Base-by-base conservation (phyloP, 345 rosid genomes). In the Diplotaxis tenuifolia region DNA sequence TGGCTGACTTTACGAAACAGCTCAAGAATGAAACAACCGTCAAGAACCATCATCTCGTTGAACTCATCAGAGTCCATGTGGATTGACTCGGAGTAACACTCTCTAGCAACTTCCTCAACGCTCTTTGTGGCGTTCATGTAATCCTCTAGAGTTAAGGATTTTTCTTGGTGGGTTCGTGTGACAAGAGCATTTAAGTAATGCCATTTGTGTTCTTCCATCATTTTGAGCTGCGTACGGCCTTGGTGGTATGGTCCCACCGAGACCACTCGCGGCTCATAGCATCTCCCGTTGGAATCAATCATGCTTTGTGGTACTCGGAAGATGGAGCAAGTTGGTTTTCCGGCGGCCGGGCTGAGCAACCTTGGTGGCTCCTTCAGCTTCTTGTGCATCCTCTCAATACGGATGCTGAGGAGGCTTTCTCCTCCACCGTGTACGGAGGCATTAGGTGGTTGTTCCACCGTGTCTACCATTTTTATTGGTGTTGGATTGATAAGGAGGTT, bases 191-290 rank as follows among this genome's bases (percentile, higher is more conserved):
- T 84, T 14, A 91, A 66, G 69, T 88, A 91, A 14, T 70, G 75
- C 95, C 97, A 91, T 68, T 91, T 91, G 74, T 91, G 97, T 76
- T 91, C 93, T 65, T 91, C 87, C 15, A 91, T 87, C 88, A 91
- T 89, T 38, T 50, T 55, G 21, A 89, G 83, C 1, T 81, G 80
- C 0, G 75, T 42, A 21, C 84, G 47, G 9, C 86, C 87, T 3
- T 75, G 75, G 81, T 91, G 95, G 65, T 83, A 87, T 0, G 97
- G 97, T 3, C 97, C 97, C 0, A 91, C 73, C 2, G 97, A 89
- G 73, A 89, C 91, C 9, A 86, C 83, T 12, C 81, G 87, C n/a
- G 97, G 95, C 60, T 80, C 82, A 18, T 91, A 91, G 47, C 77
- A 82, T 80, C 61, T 78, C 5, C 87, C 87, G 73, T 91, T 89